phyloP scores from a whole-genome alignment of 2,329 filamentous ascomycete species.

The Arthrobotrys conoides region DNA sequence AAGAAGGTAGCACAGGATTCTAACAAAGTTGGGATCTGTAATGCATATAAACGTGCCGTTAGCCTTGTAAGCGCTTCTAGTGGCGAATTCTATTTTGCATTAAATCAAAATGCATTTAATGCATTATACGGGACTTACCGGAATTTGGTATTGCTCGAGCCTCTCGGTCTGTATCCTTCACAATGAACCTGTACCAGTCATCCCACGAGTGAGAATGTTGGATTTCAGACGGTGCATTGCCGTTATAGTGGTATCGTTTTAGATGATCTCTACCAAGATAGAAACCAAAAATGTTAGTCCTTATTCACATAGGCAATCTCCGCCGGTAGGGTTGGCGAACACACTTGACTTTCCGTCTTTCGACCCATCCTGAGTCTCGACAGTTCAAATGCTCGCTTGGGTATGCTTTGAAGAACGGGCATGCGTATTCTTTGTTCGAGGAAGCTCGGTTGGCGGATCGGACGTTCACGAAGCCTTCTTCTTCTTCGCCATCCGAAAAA shows the following conservation, averaged over 20 bases:
- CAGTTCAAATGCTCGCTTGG: conserved; percentile 50
- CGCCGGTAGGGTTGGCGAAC: conserved; percentile 23
- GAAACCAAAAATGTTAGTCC: conserved; percentile 24
- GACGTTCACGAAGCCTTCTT: conserved; percentile 21
- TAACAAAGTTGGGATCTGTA: conserved; percentile 50
- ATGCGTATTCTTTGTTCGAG: conserved; percentile 50
- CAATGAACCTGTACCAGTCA: conserved; percentile 56
- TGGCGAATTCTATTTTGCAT: conserved; percentile 10
- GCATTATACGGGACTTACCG: conserved; percentile 41
- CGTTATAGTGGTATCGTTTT: conserved; percentile 53
- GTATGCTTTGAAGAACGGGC: conserved; percentile 55
- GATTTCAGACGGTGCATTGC: conserved; percentile 47
- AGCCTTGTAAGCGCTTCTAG: conserved; percentile 29
- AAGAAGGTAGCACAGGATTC: conserved; percentile 49
- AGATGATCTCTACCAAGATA: conserved; percentile 42
- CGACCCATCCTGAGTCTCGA: conserved; percentile 47
- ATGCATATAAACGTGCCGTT: conserved; percentile 24
- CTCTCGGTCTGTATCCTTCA: conserved; percentile 52
- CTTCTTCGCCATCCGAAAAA: conserved; percentile 43
- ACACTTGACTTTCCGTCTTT: conserved; percentile 58
- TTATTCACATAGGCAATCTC: not conserved
- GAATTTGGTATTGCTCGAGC: conserved; percentile 42
- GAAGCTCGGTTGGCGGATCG: conserved; percentile 19
- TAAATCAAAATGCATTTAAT: conserved; percentile 1
- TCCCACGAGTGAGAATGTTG: conserved; percentile 56